A percentile compares a stretch with the other conserved stretches of the same genome.
Evolutionary conservation across 768 basidiomycete species (phyloP).

Genomic region (Solioccasus polychromus): DNA sequence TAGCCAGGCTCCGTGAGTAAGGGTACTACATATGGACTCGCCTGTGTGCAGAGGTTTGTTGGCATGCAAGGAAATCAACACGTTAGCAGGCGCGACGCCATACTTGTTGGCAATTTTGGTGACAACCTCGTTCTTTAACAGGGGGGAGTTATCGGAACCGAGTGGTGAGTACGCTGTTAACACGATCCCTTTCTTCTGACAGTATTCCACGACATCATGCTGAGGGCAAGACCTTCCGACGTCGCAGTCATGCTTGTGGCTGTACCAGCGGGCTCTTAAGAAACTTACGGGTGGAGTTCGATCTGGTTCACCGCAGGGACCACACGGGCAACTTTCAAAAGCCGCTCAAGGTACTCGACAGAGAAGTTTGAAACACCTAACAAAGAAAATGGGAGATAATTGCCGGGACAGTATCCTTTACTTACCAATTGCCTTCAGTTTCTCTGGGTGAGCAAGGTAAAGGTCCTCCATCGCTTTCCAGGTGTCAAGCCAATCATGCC

Average conservation of each 20-base stretch:
- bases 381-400: slow-evolving; percentile 2
- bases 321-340: slow-evolving; percentile 52
- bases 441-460: slow-evolving; percentile 60
- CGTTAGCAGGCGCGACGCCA: slow-evolving; percentile 55
- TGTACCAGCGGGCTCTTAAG: neutral
- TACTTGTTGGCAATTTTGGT: slow-evolving; percentile 61
- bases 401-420: no score
- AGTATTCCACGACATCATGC: slow-evolving; percentile 61
- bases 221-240: slow-evolving; percentile 56
- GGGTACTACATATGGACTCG: slow-evolving; percentile 13
- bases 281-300: slow-evolving; percentile 64
- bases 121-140: slow-evolving; percentile 59
- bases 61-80: slow-evolving; percentile 72
- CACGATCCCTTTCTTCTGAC: slow-evolving; percentile 60
- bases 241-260: neutral
- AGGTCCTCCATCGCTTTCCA: slow-evolving; percentile 78
- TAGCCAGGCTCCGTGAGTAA: slow-evolving; percentile 7
- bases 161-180: slow-evolving; percentile 80
- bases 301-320: slow-evolving; percentile 81
- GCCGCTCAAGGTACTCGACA: slow-evolving; percentile 56
- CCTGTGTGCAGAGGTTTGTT: slow-evolving; percentile 59
- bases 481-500: slow-evolving; percentile 65
- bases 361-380: slow-evolving; percentile 71
- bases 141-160: slow-evolving; percentile 67
- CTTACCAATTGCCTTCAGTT: slow-evolving; percentile 73